Evolutionary conservation across 2,329 filamentous ascomycete genomes (phyloP).

Genomic region (Tricladium varicosporioides): DNA sequence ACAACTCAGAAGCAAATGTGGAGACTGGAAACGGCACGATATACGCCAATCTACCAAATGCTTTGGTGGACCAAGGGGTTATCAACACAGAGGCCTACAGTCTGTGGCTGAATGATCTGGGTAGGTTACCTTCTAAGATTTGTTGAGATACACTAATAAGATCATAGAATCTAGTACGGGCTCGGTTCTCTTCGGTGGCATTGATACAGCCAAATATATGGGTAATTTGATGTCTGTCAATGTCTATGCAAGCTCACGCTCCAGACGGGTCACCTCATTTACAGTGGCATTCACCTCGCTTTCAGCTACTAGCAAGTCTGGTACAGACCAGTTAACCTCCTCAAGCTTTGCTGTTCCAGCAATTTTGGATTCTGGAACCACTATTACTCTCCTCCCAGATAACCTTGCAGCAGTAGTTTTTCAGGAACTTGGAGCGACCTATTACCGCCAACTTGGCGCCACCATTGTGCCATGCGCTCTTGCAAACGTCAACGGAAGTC

Average conservation of each 20-base stretch:
- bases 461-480: constrained; percentile 48
- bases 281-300: constrained; percentile 35
- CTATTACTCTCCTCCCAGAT: constrained; percentile 63
- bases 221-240: constrained; percentile 37
- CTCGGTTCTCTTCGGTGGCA: constrained; percentile 44
- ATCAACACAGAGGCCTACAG: constrained; percentile 42
- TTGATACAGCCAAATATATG: constrained; percentile 45
- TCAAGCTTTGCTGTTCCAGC: constrained; percentile 43
- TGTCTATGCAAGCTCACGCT: constrained; percentile 25
- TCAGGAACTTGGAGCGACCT: constrained; percentile 45
- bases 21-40: constrained; percentile 43
- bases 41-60: constrained; percentile 33
- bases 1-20: constrained; percentile 43
- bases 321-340: constrained; percentile 36
- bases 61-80: constrained; percentile 41
- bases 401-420: constrained; percentile 48
- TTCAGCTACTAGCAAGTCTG: constrained; percentile 34
- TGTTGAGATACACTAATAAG: constrained; percentile 12
- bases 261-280: constrained; percentile 26
- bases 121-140: constrained; percentile 22
- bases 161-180: constrained; percentile 31
- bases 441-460: constrained; percentile 41
- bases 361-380: constrained; percentile 66
- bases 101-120: constrained; percentile 37
- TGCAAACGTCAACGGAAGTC: constrained; percentile 38